A percentile compares a stretch with the other conserved stretches of the same genome.
Evolutionary conservation across 2,329 filamentous ascomycete species (phyloP).

Genomic region (Helicocarpus griseus): DNA sequence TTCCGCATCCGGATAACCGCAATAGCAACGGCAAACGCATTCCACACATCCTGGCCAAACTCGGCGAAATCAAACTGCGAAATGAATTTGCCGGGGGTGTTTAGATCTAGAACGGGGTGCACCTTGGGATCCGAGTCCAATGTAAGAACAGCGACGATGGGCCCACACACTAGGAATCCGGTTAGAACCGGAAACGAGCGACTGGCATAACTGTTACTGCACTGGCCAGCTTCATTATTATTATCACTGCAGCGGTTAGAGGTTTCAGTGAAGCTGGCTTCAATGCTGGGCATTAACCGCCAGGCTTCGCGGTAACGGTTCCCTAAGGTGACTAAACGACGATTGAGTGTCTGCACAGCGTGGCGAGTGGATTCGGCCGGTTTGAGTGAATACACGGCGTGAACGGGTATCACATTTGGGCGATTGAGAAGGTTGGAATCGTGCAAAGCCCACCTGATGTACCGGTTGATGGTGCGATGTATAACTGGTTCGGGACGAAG

Average conservation of each 20-base stretch:
- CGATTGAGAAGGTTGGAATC: slow-evolving; percentile 37
- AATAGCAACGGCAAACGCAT: slow-evolving; percentile 48
- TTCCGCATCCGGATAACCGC: slow-evolving; percentile 45
- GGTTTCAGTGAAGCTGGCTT: slow-evolving; percentile 4
- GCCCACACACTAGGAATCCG: slow-evolving; percentile 45
- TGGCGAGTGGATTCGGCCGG: slow-evolving; percentile 29
- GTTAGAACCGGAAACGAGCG: slow-evolving; percentile 41
- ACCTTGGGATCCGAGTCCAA: slow-evolving; percentile 34
- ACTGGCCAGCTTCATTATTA: slow-evolving; percentile 5
- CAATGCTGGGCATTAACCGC: slow-evolving; percentile 4
- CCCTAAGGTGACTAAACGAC: slow-evolving; percentile 36
- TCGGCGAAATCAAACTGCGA: slow-evolving; percentile 46
- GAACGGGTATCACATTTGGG: slow-evolving; percentile 32
- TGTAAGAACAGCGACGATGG: slow-evolving; percentile 44
- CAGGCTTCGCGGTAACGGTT: slow-evolving; percentile 30
- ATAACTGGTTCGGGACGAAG: slow-evolving; percentile 29
- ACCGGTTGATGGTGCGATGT: slow-evolving; percentile 34
- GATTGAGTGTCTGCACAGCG: slow-evolving; percentile 35
- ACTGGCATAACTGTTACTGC: slow-evolving; percentile 9
- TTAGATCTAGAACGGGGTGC: slow-evolving; percentile 10
- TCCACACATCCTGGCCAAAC: slow-evolving; percentile 50
- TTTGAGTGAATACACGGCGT: slow-evolving; percentile 36
- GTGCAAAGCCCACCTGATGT: slow-evolving; percentile 44
- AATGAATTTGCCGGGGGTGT: slow-evolving; percentile 28
- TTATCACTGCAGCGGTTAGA: neutral